These are phyloP conservation scores for Emericellopsis atlantica DNA, from an alignment of 2,329 filamentous ascomycete genomes.

Conservation along the genomic window DNA sequence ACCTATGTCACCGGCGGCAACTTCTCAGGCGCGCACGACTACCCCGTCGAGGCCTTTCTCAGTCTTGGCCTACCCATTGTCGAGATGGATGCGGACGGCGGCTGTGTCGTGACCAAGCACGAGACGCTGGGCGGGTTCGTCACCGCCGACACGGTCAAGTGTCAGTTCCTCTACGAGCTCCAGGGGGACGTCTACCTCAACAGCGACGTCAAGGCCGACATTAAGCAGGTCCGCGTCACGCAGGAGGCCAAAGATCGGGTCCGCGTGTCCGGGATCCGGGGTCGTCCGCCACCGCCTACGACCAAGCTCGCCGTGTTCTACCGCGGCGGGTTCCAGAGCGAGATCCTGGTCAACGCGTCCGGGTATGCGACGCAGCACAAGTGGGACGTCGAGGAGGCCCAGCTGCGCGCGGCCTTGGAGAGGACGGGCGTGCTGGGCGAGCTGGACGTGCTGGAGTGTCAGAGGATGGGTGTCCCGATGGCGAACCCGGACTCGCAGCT, in stretches of 20 bases:
- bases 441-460: constrained; percentile 39
- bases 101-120: constrained; percentile 35
- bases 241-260: constrained; percentile 22
- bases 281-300: constrained; percentile 26
- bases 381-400: constrained; percentile 33
- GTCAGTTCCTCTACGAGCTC: constrained; percentile 35
- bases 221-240: constrained; percentile 20
- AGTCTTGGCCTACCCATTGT: constrained; percentile 34
- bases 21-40: constrained; percentile 27
- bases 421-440: constrained; percentile 20
- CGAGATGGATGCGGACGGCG: constrained; percentile 30
- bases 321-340: constrained; percentile 30
- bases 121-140: constrained; percentile 27
- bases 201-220: constrained; percentile 29
- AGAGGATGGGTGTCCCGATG: constrained; percentile 16
- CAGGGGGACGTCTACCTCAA: constrained; percentile 35
- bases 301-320: constrained; percentile 40
- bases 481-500: constrained; percentile 24
- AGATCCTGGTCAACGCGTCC: constrained; percentile 29
- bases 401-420: constrained; percentile 28
- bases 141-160: constrained; percentile 20
- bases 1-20: constrained; percentile 38
- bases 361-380: constrained; percentile 35
- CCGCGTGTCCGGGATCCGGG: constrained; percentile 24
- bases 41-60: constrained; percentile 7